Percentiles rank a stretch among this genome's conserved stretches.
Conservation (phyloP, 768 basidiomycete species). For the Rhizopogon roseolus region DNA sequence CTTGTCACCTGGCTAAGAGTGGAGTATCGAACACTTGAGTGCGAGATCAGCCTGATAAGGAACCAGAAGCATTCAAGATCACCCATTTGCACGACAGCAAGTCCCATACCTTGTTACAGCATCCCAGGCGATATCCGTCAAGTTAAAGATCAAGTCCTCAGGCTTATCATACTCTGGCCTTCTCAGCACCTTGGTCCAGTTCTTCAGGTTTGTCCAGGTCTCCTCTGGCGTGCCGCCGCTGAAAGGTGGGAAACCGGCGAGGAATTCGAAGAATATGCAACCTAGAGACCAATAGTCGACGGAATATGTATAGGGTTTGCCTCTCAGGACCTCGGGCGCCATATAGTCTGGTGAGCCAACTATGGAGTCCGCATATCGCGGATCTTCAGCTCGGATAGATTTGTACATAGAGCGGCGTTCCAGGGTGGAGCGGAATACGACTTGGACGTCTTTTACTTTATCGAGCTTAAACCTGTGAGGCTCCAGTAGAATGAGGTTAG, state of each 20-base stretch:
- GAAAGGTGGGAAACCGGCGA: conserved; percentile 97
- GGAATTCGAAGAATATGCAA: conserved; percentile 96
- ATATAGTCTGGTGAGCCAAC: conserved; percentile 99
- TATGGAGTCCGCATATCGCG: conserved; percentile 93
- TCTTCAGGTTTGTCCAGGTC: conserved; percentile 98
- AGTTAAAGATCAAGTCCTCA: conserved; percentile 95
- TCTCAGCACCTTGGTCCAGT: conserved; percentile 91
- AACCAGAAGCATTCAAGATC: not conserved
- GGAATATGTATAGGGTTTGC: conserved; percentile 91
- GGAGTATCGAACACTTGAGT: conserved; percentile 74
- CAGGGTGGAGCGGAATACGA: conserved; percentile 86
- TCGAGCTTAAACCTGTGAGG: conserved; percentile 62
- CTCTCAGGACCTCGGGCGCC: conserved; percentile 91
- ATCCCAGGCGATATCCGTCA: conserved; percentile 92
- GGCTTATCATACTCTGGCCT: conserved; percentile 93
- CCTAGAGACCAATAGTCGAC: conserved; percentile 99
- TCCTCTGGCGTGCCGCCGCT: conserved; percentile 94
- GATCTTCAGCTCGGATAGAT: conserved; percentile 84
- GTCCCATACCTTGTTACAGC: conserved; percentile 72
- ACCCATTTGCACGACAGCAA: not conserved
- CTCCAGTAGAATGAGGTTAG: not conserved
- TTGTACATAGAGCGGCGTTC: conserved; percentile 95
- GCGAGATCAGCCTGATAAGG: conserved; percentile 70
- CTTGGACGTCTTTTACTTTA: conserved; percentile 90
- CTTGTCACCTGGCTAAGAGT: conserved; percentile 66